phyloP scores from a whole-genome alignment of 371 early-diverging fungal genomes.

The Zopfochytrium polystomum region DNA sequence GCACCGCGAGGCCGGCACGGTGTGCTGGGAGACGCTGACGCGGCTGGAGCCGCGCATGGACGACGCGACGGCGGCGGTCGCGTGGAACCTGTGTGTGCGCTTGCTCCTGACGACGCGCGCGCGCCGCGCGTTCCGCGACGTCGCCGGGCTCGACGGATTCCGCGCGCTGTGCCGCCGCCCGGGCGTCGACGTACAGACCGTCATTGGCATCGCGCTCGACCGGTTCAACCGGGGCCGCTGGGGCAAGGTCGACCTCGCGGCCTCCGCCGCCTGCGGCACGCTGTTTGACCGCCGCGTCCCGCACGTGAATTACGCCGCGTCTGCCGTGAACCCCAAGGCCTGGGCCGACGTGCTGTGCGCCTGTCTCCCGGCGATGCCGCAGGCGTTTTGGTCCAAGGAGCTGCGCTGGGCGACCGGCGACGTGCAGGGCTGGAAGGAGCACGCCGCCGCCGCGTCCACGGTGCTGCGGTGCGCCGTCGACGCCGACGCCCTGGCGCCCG shows the following conservation, averaged over 20 bases:
- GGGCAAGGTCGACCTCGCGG: conserved; percentile 1
- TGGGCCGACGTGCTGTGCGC: conserved; percentile 4
- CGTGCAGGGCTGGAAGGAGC: too few relatives aligned
- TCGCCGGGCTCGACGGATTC: neutral
- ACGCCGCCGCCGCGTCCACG: too few relatives aligned
- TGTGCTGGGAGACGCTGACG: too few relatives aligned
- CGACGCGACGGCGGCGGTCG: neutral
- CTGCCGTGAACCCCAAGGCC: neutral
- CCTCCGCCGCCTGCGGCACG: neutral
- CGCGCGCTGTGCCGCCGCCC: too few relatives aligned
- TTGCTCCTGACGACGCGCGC: neutral
- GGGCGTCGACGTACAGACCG: neutral
- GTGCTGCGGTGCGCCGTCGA: too few relatives aligned
- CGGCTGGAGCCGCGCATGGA: too few relatives aligned
- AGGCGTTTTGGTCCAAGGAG: too few relatives aligned
- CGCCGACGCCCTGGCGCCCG: too few relatives aligned
- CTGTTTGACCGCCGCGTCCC: neutral
- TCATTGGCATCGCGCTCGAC: conserved; percentile 10
- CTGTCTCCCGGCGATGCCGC: too few relatives aligned
- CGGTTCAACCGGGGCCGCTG: conserved; percentile 2
- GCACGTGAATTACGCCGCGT: neutral
- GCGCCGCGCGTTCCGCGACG: neutral
- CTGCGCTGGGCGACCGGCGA: too few relatives aligned
- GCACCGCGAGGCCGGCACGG: neutral
- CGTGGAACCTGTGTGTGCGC: neutral